A percentile compares a stretch with the other conserved stretches of the same genome.
phyloP scores from a whole-genome alignment of 495 filamentous ascomycete species.

The Aspergillus indologenus region DNA sequence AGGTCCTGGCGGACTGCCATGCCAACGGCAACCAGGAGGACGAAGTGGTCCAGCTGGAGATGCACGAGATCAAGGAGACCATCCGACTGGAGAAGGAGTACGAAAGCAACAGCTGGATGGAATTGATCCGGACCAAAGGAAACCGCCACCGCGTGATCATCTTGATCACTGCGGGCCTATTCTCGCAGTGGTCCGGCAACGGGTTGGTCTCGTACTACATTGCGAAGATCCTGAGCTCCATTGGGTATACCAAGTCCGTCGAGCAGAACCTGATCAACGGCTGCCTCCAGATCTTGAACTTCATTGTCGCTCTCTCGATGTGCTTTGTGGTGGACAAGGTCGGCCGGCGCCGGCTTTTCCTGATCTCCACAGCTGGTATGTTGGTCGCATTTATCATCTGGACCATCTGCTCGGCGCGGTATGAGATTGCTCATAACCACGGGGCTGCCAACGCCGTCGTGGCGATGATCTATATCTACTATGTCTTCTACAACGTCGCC shows the following conservation, averaged over 20 bases:
- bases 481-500: slow-evolving; percentile 55
- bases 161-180: slow-evolving; percentile 47
- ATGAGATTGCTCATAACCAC: slow-evolving; percentile 42
- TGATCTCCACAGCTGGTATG: slow-evolving; percentile 59
- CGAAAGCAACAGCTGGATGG: slow-evolving; percentile 32
- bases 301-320: slow-evolving; percentile 52
- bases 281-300: slow-evolving; percentile 30
- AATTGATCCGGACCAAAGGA: slow-evolving; percentile 61
- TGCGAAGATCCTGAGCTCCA: slow-evolving; percentile 47
- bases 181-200: slow-evolving; percentile 65
- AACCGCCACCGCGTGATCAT: slow-evolving; percentile 59
- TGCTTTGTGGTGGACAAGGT: slow-evolving; percentile 59
- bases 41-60: slow-evolving; percentile 23
- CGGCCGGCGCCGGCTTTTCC: slow-evolving; percentile 57
- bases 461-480: slow-evolving; percentile 60
- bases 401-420: slow-evolving; percentile 56
- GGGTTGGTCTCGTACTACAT: slow-evolving; percentile 61
- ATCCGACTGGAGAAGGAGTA: slow-evolving; percentile 27
- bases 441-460: slow-evolving; percentile 50
- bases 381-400: slow-evolving; percentile 55
- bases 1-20: slow-evolving; percentile 32
- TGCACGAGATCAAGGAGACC: slow-evolving; percentile 26
- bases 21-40: slow-evolving; percentile 21
- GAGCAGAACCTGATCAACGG: slow-evolving; percentile 42
- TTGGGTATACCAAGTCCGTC: slow-evolving; percentile 50